phyloP scores from a whole-genome alignment of 2,329 filamentous ascomycete genomes.

The Colletotrichum tropicicola region DNA sequence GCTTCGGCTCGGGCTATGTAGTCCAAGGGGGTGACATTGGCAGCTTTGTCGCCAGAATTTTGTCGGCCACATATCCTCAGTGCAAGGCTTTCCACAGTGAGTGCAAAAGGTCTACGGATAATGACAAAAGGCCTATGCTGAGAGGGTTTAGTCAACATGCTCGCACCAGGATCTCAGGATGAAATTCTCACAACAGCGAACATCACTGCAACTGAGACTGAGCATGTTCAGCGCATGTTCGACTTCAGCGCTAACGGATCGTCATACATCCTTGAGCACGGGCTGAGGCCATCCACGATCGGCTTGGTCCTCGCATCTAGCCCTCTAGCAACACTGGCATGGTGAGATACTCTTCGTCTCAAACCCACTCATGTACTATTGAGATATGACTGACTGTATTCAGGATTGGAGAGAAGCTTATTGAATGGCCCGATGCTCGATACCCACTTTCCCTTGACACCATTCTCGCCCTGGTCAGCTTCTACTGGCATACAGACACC shows the following conservation, averaged over 20 bases:
- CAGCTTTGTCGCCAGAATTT: conserved; percentile 48
- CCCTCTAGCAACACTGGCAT: conserved; percentile 65
- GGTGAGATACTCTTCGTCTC: conserved; percentile 43
- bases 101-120: background rate
- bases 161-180: background rate
- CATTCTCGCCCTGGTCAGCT: conserved; percentile 56
- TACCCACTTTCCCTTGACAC: conserved; percentile 45
- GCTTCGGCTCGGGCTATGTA: conserved; percentile 60
- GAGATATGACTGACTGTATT: background rate
- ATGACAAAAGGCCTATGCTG: too few species aligned
- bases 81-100: conserved; percentile 53
- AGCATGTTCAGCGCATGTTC: conserved; percentile 6
- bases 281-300: conserved; percentile 63
- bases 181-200: too few species aligned
- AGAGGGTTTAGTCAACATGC: conserved; percentile 26
- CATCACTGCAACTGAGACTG: conserved; percentile 6
- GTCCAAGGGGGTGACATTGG: conserved; percentile 67
- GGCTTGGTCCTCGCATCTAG: conserved; percentile 61
- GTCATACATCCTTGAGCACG: conserved; percentile 63
- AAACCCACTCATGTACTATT: too few species aligned
- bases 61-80: conserved; percentile 50
- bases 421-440: conserved; percentile 58
- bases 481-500: conserved; percentile 65
- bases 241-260: conserved; percentile 39
- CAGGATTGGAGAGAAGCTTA: conserved; percentile 65